Conservation (phyloP, 371 early-diverging fungal species). For the Rhizopus sp. region DNA sequence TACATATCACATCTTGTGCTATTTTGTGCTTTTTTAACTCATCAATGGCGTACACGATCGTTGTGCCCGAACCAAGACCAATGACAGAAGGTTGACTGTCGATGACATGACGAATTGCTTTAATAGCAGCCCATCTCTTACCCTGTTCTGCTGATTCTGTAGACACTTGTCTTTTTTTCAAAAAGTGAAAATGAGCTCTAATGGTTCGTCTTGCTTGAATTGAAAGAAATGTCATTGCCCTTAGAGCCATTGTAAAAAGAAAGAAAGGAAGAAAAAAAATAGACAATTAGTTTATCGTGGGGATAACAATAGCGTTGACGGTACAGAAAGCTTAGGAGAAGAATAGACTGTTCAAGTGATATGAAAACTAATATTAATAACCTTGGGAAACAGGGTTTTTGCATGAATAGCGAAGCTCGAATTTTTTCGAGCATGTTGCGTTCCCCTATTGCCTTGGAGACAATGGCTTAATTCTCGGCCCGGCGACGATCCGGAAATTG, state of each 20-base stretch:
- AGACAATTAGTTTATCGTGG: conserved; percentile 6
- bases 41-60: conserved; percentile 85
- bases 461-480: too few relatives aligned
- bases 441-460: too few relatives aligned
- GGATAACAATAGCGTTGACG: too few relatives aligned
- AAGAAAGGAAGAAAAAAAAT: not conserved
- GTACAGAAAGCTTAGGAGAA: too few relatives aligned
- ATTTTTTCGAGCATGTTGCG: too few relatives aligned
- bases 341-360: too few relatives aligned
- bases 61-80: conserved; percentile 91
- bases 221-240: not conserved
- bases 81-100: conserved; percentile 79
- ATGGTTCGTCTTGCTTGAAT: not conserved
- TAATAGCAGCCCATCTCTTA: conserved; percentile 71
- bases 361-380: too few relatives aligned
- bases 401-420: conserved; percentile 5
- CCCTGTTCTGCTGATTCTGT: conserved; percentile 53
- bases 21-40: conserved; percentile 70
- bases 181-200: not conserved
- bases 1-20: conserved; percentile 61
- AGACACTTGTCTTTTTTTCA: not conserved
- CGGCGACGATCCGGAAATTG: not conserved
- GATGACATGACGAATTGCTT: conserved; percentile 63
- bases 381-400: not conserved
- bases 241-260: too few relatives aligned